Evolutionary conservation across 2,329 filamentous ascomycete genomes (phyloP), one percentile per base, ranked within the genome.

Genomic region (Clarireedia hainanense): DNA sequence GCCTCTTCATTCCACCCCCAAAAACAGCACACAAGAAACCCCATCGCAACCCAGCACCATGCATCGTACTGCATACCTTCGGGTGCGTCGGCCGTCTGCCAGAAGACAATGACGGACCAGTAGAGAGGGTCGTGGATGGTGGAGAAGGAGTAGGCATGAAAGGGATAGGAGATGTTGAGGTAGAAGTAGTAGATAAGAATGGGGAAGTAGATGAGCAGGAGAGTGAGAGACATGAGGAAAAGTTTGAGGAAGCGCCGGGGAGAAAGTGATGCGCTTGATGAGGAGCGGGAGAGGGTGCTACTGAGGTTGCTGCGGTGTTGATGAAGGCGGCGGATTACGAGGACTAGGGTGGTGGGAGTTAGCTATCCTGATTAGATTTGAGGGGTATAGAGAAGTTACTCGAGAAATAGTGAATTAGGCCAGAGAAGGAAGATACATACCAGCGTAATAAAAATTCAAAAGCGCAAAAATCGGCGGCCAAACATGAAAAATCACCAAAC

Each of bases 1-100:
- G 83, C 83, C 63, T 88, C 84, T 26, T 72, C 73, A 30, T 84
- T 84, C 15, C 83, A 76, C 7, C 85, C 84, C 61, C 86, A 86
- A 63, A 84, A 79, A n/a, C 78, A 52, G 64, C 87, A 87, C 12
- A 81, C 69, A 26, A 83, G 57, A 57, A 79, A 75, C 0, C 79
- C 80, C 3, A 76, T 72, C 0, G 65, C 74, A 9, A 85, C 70
- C 47, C 79, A 75, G 20, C 79, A 73, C 80, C 81, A 88, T 30
- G 78, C 75, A 64, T 85, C 79, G 57, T 78, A 78, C 50, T 68
- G 65, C n/a, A 48, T 47, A 2, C 40, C 79, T 70, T 2, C 60
- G 9, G 37, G 79, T 75, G 42, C 48, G 27, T 64, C 70, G 39
- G 27, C 57, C 2, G 23, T 74, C 71, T 2, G 73, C 72, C 2